Evolutionary conservation across 2,329 filamentous ascomycete species (phyloP).

Genomic region (Aureobasidium lini): DNA sequence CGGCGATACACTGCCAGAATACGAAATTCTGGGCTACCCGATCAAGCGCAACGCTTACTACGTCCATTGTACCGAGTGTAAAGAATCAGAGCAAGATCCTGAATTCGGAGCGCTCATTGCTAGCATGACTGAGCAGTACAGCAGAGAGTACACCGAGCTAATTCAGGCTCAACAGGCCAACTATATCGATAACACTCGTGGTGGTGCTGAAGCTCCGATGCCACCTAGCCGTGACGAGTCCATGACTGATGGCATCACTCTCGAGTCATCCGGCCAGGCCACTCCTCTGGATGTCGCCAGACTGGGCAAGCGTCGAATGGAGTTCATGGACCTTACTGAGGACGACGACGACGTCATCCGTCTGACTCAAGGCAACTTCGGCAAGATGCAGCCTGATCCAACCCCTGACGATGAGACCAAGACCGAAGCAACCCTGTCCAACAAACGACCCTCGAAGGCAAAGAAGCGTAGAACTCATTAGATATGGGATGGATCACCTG

Average conservation of each 20-base stretch:
- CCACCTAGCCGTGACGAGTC: not conserved
- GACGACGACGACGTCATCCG: not conserved
- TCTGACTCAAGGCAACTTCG: not conserved
- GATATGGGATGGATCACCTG: not conserved
- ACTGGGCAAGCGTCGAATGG: not conserved
- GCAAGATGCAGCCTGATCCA: not conserved
- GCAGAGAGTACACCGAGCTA: not conserved
- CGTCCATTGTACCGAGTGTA: constrained; percentile 43
- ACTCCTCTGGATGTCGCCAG: not conserved
- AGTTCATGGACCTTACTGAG: not conserved
- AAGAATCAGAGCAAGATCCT: constrained; percentile 28
- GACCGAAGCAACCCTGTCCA: not conserved
- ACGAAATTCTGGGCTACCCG: constrained; percentile 42
- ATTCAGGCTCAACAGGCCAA: not conserved
- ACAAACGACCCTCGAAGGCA: not conserved
- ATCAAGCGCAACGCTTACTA: constrained; percentile 42
- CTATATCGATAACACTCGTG: not conserved
- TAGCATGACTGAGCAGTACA: not conserved
- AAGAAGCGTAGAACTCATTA: constrained; percentile 11
- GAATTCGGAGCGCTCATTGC: not conserved
- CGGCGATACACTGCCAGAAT: constrained; percentile 46
- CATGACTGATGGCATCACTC: constrained; percentile 7
- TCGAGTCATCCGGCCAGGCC: constrained; percentile 1
- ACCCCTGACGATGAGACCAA: not conserved
- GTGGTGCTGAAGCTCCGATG: not conserved